A percentile compares a stretch with the other conserved stretches of the same genome.
These are phyloP conservation scores for Chlorella ohadii DNA, from an alignment of 139 green algal genomes.

Conservation along the genomic window DNA sequence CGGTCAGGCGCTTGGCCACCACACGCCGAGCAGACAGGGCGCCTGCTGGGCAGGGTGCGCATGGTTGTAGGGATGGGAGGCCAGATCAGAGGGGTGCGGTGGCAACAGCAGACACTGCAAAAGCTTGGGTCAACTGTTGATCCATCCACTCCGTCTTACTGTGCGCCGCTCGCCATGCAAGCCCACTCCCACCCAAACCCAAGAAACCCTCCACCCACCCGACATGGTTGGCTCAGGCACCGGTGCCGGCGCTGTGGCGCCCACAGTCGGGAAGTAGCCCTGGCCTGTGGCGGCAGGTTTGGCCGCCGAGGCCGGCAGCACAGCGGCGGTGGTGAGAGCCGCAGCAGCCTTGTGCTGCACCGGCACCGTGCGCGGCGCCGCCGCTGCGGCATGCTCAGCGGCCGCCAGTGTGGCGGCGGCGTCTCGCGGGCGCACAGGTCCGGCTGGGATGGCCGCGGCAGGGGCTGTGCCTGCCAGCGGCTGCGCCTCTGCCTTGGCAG, in stretches of 20 bases:
- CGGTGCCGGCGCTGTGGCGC: neutral
- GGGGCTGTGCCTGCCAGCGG: neutral
- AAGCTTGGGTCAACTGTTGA: too few species aligned
- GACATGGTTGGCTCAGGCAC: neutral
- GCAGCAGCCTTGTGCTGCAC: neutral
- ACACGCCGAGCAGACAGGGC: neutral
- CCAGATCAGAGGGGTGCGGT: too few species aligned
- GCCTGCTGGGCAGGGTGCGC: neutral
- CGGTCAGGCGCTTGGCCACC: neutral
- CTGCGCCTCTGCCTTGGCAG: neutral
- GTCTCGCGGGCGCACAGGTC: too few species aligned
- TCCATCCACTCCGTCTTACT: too few species aligned
- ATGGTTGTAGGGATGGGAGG: too few species aligned
- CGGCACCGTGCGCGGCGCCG: neutral
- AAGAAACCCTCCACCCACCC: neutral
- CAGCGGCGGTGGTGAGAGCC: neutral
- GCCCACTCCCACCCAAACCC: neutral
- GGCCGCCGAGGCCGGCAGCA: neutral
- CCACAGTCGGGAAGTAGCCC: constrained; percentile 16
- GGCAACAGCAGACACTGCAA: too few species aligned
- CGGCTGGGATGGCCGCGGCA: neutral
- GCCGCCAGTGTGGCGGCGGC: neutral
- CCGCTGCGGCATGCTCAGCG: neutral
- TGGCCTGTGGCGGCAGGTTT: neutral
- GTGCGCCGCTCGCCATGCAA: too few species aligned